Conservation (phyloP, 805 yeast genomes). For the Groenewaldozyma salmanticensis region DNA sequence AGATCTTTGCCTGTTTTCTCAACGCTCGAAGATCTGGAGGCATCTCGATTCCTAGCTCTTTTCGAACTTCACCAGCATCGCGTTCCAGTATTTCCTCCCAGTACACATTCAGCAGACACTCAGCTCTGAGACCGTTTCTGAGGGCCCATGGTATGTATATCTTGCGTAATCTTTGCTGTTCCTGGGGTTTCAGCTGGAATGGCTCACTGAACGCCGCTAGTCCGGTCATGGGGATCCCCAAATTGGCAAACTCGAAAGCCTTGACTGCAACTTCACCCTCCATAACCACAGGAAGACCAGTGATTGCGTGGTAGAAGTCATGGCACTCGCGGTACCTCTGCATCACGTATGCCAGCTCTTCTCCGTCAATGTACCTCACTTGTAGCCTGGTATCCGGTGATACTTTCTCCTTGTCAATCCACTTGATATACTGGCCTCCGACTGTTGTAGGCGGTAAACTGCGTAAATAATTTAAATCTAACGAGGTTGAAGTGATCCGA, state of each 20-base stretch:
- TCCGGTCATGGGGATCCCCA: constrained; percentile 93
- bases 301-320: constrained; percentile 89
- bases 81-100: constrained; percentile 79
- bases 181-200: constrained; percentile 53
- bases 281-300: constrained; percentile 79
- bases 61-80: constrained; percentile 64
- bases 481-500: constrained; percentile 61
- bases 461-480: constrained; percentile 53
- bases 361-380: constrained; percentile 80
- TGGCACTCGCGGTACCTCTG: constrained; percentile 94
- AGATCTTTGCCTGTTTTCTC: too few relatives aligned
- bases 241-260: constrained; percentile 82
- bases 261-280: constrained; percentile 97
- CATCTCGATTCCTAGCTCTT: constrained; percentile 58
- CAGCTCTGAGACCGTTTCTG: constrained; percentile 57
- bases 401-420: constrained; percentile 82
- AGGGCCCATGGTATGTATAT: constrained; percentile 86
- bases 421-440: constrained; percentile 68
- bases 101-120: constrained; percentile 74
- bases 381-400: constrained; percentile 90
- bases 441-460: constrained; percentile 56
- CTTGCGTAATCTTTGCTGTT: constrained; percentile 52
- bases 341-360: constrained; percentile 84
- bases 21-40: constrained; percentile 74
- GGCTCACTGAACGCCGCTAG: constrained; percentile 89